phyloP scores from a whole-genome alignment of 148 eudicot species.

The Polygonum aviculare region DNA sequence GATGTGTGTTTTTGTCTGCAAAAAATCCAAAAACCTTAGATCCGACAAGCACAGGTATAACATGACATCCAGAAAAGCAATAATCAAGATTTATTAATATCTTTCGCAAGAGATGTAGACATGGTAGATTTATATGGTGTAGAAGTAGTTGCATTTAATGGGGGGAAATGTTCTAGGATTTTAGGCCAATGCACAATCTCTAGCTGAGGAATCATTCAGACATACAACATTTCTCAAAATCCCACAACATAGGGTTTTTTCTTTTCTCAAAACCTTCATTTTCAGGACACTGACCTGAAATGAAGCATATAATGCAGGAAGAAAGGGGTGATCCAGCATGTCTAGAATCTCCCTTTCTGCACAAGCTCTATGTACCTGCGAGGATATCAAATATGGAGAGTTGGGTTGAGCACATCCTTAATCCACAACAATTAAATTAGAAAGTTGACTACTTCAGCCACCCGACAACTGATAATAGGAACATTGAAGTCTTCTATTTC shows the following conservation, averaged over 20 bases:
- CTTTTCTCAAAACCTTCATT: not conserved
- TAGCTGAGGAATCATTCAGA: not conserved
- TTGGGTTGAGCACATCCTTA: not conserved
- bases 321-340: constrained; percentile 94
- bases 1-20: constrained; percentile 90
- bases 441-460: not conserved
- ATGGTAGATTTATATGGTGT: constrained; percentile 4
- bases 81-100: not conserved
- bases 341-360: constrained; percentile 95
- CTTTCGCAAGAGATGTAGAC: not conserved
- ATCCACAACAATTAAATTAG: not conserved
- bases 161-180: not conserved
- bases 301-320: constrained; percentile 96
- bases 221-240: not conserved
- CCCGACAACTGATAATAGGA: not conserved
- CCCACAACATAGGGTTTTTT: not conserved
- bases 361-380: constrained; percentile 96
- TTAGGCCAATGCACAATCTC: not conserved
- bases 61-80: not conserved
- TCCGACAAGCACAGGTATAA: constrained; percentile 6
- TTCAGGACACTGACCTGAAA: constrained; percentile 54
- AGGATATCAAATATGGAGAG: constrained; percentile 3
- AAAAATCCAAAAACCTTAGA: constrained; percentile 5
- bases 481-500: constrained; percentile 1
- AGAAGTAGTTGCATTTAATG: not conserved